Evolutionary conservation across 768 basidiomycete genomes (phyloP).

Genomic region (Neoboletus subvelutipes): DNA sequence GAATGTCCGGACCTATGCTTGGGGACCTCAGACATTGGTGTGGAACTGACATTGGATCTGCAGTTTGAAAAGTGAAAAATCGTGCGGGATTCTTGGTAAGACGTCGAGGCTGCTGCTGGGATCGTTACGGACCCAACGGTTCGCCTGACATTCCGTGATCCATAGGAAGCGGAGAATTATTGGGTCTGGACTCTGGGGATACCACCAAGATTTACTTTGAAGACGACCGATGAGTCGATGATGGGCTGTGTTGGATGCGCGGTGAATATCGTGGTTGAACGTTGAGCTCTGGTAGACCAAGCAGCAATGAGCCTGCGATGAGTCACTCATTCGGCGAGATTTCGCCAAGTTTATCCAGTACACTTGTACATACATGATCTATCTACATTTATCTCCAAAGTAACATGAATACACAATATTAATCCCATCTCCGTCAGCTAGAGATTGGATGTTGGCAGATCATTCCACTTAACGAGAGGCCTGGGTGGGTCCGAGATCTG

Average conservation of each 20-base stretch:
- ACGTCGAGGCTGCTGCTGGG: too few relatives aligned
- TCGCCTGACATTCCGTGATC: constrained; percentile 50
- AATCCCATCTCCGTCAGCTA: constrained; percentile 29
- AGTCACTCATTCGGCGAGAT: neutral
- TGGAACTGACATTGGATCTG: too few relatives aligned
- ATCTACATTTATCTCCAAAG: neutral
- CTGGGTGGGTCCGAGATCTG: constrained; percentile 54
- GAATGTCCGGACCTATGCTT: too few relatives aligned
- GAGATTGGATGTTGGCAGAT: constrained; percentile 60
- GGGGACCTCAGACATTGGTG: too few relatives aligned
- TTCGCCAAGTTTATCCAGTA: neutral
- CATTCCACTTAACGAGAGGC: constrained; percentile 73
- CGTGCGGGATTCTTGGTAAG: too few relatives aligned
- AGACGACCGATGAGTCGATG: too few relatives aligned
- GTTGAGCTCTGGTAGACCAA: too few relatives aligned
- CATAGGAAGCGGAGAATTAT: constrained; percentile 50
- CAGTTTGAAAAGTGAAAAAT: too few relatives aligned
- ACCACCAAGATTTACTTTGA: constrained; percentile 61
- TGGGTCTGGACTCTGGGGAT: too few relatives aligned
- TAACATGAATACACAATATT: neutral
- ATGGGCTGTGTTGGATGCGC: too few relatives aligned
- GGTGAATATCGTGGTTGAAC: constrained; percentile 65
- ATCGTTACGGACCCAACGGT: too few relatives aligned
- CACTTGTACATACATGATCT: neutral
- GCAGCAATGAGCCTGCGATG: constrained; percentile 52